phyloP scores from a whole-genome alignment of 2,329 filamentous ascomycete genomes.

The Cordyceps tenuipes region DNA sequence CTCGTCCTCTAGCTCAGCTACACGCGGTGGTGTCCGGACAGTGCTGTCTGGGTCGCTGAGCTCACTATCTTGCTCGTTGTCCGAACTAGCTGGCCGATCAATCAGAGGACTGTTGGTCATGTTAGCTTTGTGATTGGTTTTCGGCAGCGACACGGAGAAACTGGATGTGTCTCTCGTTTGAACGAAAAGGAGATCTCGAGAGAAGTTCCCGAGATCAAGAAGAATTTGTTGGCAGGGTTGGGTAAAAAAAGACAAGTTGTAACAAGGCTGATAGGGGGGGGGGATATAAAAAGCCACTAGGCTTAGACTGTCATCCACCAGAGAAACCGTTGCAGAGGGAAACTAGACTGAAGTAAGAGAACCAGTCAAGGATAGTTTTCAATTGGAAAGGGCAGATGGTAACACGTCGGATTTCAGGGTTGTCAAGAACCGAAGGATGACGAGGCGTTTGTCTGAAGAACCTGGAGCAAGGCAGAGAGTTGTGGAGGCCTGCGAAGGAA shows the following conservation, averaged over 20 bases:
- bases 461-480: not conserved
- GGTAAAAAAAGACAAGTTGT: not conserved
- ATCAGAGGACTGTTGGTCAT: not conserved
- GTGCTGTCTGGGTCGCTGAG: conserved; percentile 34
- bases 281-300: not conserved
- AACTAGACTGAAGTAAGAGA: not conserved
- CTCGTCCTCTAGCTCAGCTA: conserved; percentile 37
- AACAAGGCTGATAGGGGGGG: not conserved
- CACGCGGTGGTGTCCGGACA: conserved; percentile 30
- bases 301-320: not conserved
- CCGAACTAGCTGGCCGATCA: conserved; percentile 16
- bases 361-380: not conserved
- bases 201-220: no score
- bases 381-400: not conserved
- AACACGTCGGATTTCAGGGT: not conserved
- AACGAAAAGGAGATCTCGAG: not conserved
- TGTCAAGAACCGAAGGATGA: not conserved
- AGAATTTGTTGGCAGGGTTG: not conserved
- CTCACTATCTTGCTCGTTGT: conserved; percentile 32
- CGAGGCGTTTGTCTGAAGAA: not conserved
- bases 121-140: not conserved
- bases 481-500: not conserved
- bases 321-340: not conserved
- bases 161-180: not conserved
- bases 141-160: not conserved